A percentile compares a stretch with the other conserved stretches of the same genome.
phyloP scores from a whole-genome alignment of 2,329 filamentous ascomycete genomes.

The Beauveria sp. region DNA sequence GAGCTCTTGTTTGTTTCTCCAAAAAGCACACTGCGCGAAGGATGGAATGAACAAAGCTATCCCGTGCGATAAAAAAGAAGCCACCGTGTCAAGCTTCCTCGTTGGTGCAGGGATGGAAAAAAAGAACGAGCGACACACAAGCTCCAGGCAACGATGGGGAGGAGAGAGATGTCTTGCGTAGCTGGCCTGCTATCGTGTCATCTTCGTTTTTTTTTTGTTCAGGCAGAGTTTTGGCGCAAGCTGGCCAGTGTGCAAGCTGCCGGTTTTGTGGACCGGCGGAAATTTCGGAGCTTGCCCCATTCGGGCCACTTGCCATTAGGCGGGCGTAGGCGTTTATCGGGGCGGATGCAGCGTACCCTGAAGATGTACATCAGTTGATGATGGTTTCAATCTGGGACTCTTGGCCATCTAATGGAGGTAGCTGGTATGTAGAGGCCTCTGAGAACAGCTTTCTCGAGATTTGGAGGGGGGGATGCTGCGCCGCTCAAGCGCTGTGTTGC shows the following conservation, averaged over 20 bases:
- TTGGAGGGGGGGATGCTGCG: neutral
- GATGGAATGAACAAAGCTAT: conserved; percentile 11
- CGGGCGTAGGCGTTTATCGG: conserved; percentile 4
- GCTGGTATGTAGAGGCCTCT: neutral
- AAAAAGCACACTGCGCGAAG: conserved; percentile 11
- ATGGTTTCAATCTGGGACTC: neutral
- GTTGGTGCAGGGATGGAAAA: conserved; percentile 1
- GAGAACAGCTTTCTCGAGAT: neutral
- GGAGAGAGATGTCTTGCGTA: conserved; percentile 8
- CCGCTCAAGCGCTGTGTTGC: neutral
- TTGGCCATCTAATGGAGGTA: neutral
- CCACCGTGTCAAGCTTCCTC: conserved; percentile 9
- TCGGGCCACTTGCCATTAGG: conserved; percentile 5
- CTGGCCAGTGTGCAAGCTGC: neutral
- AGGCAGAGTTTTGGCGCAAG: conserved; percentile 11
- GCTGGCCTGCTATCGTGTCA: conserved; percentile 13
- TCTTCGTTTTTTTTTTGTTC: conserved; percentile 11
- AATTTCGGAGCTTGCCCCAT: conserved; percentile 6
- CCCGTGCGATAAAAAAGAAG: neutral
- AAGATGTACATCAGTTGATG: neutral
- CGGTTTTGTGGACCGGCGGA: conserved; percentile 11
- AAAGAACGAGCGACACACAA: conserved; percentile 10
- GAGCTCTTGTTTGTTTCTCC: neutral
- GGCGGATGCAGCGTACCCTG: neutral
- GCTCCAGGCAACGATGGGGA: conserved; percentile 13